Percentiles rank a stretch among this genome's conserved stretches.
Evolutionary conservation across 805 yeast species (phyloP).

Genomic region (Candida vartiovaarae): DNA sequence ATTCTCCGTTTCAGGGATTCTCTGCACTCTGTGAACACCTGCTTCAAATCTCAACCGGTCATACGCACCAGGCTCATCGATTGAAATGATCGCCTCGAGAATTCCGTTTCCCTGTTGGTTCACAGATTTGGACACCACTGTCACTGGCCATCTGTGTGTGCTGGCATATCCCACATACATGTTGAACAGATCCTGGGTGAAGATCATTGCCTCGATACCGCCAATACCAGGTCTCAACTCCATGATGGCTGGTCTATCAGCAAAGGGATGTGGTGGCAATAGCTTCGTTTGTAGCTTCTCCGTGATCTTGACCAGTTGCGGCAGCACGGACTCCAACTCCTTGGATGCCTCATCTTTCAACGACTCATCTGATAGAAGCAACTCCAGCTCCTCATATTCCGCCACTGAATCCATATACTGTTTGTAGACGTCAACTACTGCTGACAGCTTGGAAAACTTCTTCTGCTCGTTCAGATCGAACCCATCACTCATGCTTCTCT

Average conservation of each 20-base stretch:
- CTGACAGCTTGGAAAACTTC: conserved; percentile 37
- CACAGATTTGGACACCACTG: conserved; percentile 47
- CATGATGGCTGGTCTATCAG: conserved; percentile 68
- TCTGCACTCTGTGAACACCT: conserved; percentile 93
- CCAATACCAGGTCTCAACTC: conserved; percentile 96
- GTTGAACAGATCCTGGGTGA: conserved; percentile 68
- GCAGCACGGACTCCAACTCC: conserved; percentile 46
- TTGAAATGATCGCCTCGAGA: conserved; percentile 65
- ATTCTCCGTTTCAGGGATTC: conserved; percentile 88
- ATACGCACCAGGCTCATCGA: conserved; percentile 75
- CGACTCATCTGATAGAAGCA: conserved; percentile 38
- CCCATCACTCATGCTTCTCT: conserved; percentile 35
- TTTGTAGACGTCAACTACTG: conserved; percentile 34
- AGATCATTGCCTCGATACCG: conserved; percentile 87
- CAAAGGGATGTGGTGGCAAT: conserved; percentile 70
- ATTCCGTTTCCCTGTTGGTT: conserved; percentile 62
- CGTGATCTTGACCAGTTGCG: conserved; percentile 37
- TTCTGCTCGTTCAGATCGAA: conserved; percentile 45
- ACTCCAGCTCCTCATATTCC: conserved; percentile 34
- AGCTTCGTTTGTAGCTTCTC: conserved; percentile 46
- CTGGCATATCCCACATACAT: conserved; percentile 78
- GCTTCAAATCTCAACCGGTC: conserved; percentile 73
- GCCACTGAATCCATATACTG: conserved; percentile 29
- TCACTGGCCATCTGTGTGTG: conserved; percentile 57
- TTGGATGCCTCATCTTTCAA: conserved; percentile 51